Conservation (phyloP, 371 early-diverging fungal species). For the Nematocida major region DNA sequence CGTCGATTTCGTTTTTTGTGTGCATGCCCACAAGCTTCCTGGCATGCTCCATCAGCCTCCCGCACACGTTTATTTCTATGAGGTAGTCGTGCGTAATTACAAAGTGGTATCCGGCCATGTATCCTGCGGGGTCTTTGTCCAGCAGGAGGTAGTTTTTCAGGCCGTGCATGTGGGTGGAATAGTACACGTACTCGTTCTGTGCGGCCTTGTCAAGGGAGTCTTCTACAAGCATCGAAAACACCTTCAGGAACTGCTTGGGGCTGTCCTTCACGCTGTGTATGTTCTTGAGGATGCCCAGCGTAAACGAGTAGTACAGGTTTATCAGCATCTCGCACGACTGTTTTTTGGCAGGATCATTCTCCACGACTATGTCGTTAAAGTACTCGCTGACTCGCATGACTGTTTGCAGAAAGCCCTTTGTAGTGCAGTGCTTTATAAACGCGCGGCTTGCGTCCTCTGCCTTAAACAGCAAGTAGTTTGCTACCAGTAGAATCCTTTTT, state of each 20-base stretch:
- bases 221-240: not conserved
- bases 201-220: not conserved
- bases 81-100: not conserved
- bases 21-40: not conserved
- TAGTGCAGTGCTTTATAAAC: constrained; percentile 14
- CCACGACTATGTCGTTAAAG: not conserved
- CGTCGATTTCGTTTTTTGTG: not conserved
- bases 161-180: not conserved
- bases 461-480: not conserved
- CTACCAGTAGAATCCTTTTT: constrained; percentile 12
- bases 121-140: not conserved
- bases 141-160: constrained; percentile 16
- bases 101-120: not conserved
- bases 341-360: not conserved
- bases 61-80: not conserved
- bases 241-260: not conserved
- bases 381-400: not conserved
- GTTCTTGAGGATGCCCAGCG: constrained; percentile 17
- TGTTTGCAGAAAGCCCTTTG: not conserved
- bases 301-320: constrained; percentile 29
- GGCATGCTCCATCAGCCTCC: not conserved
- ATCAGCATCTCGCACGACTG: not conserved
- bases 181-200: not conserved
- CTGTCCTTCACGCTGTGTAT: not conserved
- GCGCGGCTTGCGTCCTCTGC: not conserved